These are phyloP conservation scores for Ciborinia camelliae DNA, from an alignment of 2,329 filamentous ascomycete species.

Conservation along the genomic window DNA sequence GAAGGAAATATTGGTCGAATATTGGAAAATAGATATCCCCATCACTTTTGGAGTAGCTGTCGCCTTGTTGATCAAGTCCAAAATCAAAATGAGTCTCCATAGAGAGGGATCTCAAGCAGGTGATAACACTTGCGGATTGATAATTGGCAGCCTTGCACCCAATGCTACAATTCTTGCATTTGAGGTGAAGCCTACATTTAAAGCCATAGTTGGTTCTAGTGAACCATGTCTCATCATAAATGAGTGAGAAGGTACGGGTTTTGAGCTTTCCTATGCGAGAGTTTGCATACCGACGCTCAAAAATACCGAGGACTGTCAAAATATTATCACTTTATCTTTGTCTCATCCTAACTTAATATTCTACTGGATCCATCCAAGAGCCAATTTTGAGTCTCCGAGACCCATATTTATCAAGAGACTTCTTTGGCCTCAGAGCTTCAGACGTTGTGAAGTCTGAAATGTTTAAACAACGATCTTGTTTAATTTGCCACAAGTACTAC, in stretches of 20 bases:
- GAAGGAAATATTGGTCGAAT: constrained; percentile 50
- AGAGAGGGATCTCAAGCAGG: constrained; percentile 46
- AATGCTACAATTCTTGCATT: constrained; percentile 44
- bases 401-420: constrained; percentile 35
- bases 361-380: constrained; percentile 55
- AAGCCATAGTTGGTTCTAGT: constrained; percentile 50
- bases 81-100: constrained; percentile 44
- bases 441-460: constrained; percentile 66
- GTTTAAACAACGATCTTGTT: too few relatives aligned
- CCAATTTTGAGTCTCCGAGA: constrained; percentile 37
- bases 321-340: constrained; percentile 52
- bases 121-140: constrained; percentile 43
- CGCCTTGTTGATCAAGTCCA: constrained; percentile 42
- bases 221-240: constrained; percentile 48
- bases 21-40: constrained; percentile 51
- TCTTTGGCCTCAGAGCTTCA: constrained; percentile 41
- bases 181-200: constrained; percentile 47
- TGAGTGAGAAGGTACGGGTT: constrained; percentile 45
- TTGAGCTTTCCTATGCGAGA: constrained; percentile 46
- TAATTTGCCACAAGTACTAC: too few relatives aligned
- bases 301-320: constrained; percentile 56
- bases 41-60: constrained; percentile 44
- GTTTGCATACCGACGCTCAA: constrained; percentile 47
- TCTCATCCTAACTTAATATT: constrained; percentile 58
- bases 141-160: constrained; percentile 44